Base-by-base conservation (phyloP, 805 yeast genomes). In the Cyberlindnera samutprakarnensis region DNA sequence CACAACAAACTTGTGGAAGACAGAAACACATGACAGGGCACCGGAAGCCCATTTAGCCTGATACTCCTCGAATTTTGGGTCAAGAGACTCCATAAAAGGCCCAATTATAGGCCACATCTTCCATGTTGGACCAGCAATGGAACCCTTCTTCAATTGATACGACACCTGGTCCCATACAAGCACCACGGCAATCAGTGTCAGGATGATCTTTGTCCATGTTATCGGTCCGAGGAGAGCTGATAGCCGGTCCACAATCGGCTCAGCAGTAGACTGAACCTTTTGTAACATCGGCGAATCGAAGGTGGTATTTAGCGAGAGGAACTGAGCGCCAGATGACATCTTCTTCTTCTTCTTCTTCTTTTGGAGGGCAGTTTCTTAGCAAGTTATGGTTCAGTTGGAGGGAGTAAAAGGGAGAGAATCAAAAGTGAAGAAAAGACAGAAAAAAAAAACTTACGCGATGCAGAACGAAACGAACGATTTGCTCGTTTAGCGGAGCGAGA, bases 61-160 rank as follows among this genome's bases (percentile, higher is more conserved):
- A 59, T 92, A 92, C 52, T 82, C 95, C 53, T 83, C 95, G 56
- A 92, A 92, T 56, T 90, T 88, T 14, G 98, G 98, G 63, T 92
- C 90, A 54, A 92, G 65, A 13, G 92, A 78, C 56, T 92, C 96
- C 57, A 92, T 65, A 49, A 92, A 92, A 3, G 98, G 97, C 3
- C 98, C 98, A 46, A 92, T 88, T 30, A 92, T 67, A 3, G 98
- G 98, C 87, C 94, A 90, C 36, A 87, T 50, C 59, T 92, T 92
- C 56, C 69, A 77, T 27, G 63, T 59, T 11, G 96, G 98, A 15
- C 98, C 98, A 7, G 86, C 96, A 55, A 90, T 86, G 21, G 72
- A 53, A 26, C 96, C 96, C 59, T 92, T 92, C 42, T 76, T 75
- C 27, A 73, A 49, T 50, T 86, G 78, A 55, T 92, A 92, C 42